Evolutionary conservation across 2,329 filamentous ascomycete genomes (phyloP), one percentile per base, ranked within the genome.

Genomic region (Fusarium bulbicola): DNA sequence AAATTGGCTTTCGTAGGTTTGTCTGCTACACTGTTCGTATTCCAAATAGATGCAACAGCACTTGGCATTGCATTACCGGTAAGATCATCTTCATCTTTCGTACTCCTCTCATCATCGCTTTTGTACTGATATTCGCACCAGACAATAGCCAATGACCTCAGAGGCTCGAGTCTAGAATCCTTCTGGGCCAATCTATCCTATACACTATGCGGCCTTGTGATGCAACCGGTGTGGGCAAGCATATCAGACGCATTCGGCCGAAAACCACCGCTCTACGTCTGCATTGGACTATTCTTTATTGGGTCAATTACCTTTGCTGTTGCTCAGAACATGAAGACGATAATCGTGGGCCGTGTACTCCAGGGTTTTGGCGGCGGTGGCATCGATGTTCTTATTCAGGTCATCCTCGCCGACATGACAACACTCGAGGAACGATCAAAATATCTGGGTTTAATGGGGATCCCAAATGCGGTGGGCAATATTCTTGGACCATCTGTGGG

Each of bases 151-250:
- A 68, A 68, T 52, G 66, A 63, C 1, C 63, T 68, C 16, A 32
- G n/a, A 8, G 63, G 66, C 5, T 59, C 52, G n/a, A 73, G 57
- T 49, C 7, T 68, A 18, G 66, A 68, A 12, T 68, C 66, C 1
- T 68, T 68, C 9, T 68, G 66, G 66, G 66, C 66, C 3, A 68
- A 56, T 7, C 6, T 68, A 13, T 56, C 66, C 15, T 68, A 68
- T 20, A 68, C 66, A 14, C 42, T 68, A 4, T 68, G 66, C 3
- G 63, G 63, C 10, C n/a, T 68, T 4, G 66, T 68, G 16, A 68
- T 68, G 63, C 66, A 68, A 13, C 66, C 66, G 13, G 49, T 50
- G 1, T 68, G 66, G 66, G 63, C 66, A 1, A 68, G 66, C n/a
- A 56, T 68, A 16, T 68, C 66, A 7, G 57, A 68, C 28, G 63